phyloP scores from a whole-genome alignment of 2,329 filamentous ascomycete species.

The Microsporum canis region DNA sequence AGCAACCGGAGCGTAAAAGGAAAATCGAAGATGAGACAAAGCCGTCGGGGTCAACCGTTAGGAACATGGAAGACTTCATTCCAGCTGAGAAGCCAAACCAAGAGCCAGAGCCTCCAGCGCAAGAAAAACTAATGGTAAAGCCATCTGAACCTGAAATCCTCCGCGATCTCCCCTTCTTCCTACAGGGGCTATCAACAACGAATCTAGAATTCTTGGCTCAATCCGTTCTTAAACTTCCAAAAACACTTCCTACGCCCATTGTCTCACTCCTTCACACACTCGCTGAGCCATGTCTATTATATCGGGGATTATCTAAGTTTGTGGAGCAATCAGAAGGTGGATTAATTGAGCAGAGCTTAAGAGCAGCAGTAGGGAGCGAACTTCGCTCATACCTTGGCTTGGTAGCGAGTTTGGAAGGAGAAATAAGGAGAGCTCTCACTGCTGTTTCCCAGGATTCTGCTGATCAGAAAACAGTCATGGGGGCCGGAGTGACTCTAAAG shows the following conservation, averaged over 20 bases:
- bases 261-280: slow-evolving; percentile 79
- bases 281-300: slow-evolving; percentile 88
- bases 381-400: slow-evolving; percentile 80
- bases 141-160: slow-evolving; percentile 50
- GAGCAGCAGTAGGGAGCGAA: slow-evolving; percentile 74
- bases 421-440: slow-evolving; percentile 72
- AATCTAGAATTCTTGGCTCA: slow-evolving; percentile 65
- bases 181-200: slow-evolving; percentile 82
- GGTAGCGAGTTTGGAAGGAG: slow-evolving; percentile 82
- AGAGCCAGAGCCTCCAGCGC: slow-evolving; percentile 10
- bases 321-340: slow-evolving; percentile 71
- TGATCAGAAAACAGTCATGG: slow-evolving; percentile 57
- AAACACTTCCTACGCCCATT: slow-evolving; percentile 69
- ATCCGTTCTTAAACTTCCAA: slow-evolving; percentile 61
- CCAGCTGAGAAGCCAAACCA: slow-evolving; percentile 12
- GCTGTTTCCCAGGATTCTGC: slow-evolving; percentile 48
- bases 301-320: slow-evolving; percentile 67
- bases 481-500: slow-evolving; percentile 85
- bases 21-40: slow-evolving; percentile 15
- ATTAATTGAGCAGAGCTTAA: slow-evolving; percentile 80
- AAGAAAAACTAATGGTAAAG: slow-evolving; percentile 7
- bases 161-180: slow-evolving; percentile 77
- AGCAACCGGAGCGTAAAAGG: slow-evolving; percentile 14
- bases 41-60: slow-evolving; percentile 9
- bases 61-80: slow-evolving; percentile 7